These are phyloP conservation scores for Penicillium hordei DNA, from an alignment of 2,329 filamentous ascomycete species.

Conservation along the genomic window DNA sequence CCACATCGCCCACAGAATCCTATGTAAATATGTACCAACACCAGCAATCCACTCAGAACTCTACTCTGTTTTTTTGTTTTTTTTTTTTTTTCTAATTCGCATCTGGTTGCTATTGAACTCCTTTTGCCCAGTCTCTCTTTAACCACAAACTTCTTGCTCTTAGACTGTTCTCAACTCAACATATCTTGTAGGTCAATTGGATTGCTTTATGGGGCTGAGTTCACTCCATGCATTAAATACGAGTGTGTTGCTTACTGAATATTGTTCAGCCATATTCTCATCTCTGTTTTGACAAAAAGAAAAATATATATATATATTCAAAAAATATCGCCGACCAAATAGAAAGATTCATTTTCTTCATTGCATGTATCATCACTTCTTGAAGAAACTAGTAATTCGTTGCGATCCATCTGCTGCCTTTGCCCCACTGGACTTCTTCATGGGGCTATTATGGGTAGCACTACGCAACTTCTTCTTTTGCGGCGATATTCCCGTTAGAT, in stretches of 20 bases:
- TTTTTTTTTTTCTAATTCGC: not conserved
- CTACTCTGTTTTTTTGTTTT: not conserved
- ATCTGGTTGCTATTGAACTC: not conserved
- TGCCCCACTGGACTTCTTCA: conserved; percentile 44
- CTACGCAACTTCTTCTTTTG: conserved; percentile 55
- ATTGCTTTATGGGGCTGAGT: not conserved
- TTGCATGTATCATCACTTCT: conserved; percentile 30
- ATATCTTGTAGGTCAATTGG: not conserved
- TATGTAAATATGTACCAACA: not conserved
- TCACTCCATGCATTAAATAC: not conserved
- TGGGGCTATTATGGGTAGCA: conserved; percentile 56
- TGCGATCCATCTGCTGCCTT: conserved; percentile 52
- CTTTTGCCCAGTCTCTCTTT: not conserved
- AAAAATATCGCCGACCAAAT: not conserved
- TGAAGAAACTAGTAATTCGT: conserved; percentile 53
- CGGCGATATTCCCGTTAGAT: conserved; percentile 29
- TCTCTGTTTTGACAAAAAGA: not conserved
- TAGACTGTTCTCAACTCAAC: not conserved
- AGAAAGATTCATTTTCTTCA: not conserved
- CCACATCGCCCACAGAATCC: not conserved
- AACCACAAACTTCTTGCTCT: not conserved
- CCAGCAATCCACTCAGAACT: not conserved
- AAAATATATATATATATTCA: not conserved
- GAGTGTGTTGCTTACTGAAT: not conserved
- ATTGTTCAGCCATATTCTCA: not conserved